Base-by-base conservation (phyloP, 345 rosid genomes). In the Geranium brycei region DNA sequence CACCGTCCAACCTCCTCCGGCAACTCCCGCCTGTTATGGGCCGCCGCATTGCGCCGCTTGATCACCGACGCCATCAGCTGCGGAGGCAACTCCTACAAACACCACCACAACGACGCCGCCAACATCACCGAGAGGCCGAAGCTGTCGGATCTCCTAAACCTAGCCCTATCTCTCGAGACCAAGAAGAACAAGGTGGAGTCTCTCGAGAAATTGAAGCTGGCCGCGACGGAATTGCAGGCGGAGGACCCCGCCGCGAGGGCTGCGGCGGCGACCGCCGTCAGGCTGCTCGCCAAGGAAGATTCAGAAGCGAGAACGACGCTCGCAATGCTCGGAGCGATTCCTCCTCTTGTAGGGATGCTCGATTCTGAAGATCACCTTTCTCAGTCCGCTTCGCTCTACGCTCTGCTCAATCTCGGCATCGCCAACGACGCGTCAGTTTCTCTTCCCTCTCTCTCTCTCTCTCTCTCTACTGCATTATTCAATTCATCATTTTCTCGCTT, bases 371-470 rank as follows among this genome's bases (percentile, higher is more conserved):
- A 81, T 14, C 67, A 61, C 18, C 82, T 80, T 19, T 66, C 86
- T 28, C 91, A 80, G 73, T 81, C 88, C 75, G 83, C 88, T 41
- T 76, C 97, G 2, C 90, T 93, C 40, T 93, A 93, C 53, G 93
- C 95, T 35, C 66, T 93, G 72, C 96, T 93, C 60, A 93, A 93
- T 79, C 89, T 93, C n/a, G 96, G 91, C 47, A 90, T 90, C 73
- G 97, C 91, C 58, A 93, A 90, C 66, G 96, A 90, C 64, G 75
- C 56, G 99, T 90, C 60, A 86, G 96, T 82, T 59, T 38, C 19
- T 58, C 38, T 32, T 32, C 38, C 38, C 38, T 32, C 38, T 32
- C 38, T 4, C 4, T 6, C 56, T n/a, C n/a, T 57, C 31, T 60
- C 51, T 60, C 61, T 64, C 10, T 51, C 53, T 17, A 16, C 41